Evolutionary conservation across 306 rosid species (phyloP), one percentile per base, ranked within the genome.

Genomic region (Dicorynia guianensis): DNA sequence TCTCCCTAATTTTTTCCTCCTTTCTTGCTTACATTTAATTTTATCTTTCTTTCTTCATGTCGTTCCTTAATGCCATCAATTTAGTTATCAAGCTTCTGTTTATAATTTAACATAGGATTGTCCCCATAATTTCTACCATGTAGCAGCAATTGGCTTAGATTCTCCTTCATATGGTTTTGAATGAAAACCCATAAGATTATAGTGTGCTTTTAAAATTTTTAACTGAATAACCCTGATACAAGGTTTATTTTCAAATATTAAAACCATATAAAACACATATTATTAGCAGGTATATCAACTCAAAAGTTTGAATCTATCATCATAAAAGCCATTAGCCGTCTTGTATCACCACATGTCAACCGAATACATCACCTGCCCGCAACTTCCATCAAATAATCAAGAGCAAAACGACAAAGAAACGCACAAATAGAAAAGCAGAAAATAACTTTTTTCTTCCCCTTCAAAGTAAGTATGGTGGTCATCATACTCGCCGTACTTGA

Each of bases 391-490:
- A 30, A 42, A 47, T 25, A 25, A 25, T 25, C 30, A 25, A 39
- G 44, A 8, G 2, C 15, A 25, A 11, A 13, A 47, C 7, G 8
- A 63, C 36, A 18, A 11, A 6, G 46, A 68, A 69, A 77, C 4
- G 3, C 6, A 5, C 44, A 19, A 19, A 46, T 6, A 48, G 44
- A 12, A 33, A 49, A 63, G 11, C 7, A 18, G 38, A 13, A 3
- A 11, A 42, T 7, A 11, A 88, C 96, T 93, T 87, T 71, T 86
- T 12, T 81, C 46, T 25, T 89, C 95, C 65, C 89, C 94, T 78
- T 94, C 97, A 54, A 33, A 1, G 57, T 78, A 94, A 86, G 97
- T 92, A 72, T 94, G 98, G 74, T 94, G 97, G 1, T 58, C 98
- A 76, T 94, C 97, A 71, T 82, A 92, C 67, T 69, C 73, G 35